Percentiles rank a stretch among this genome's conserved stretches.
These are phyloP conservation scores for Oryza rufipogon DNA, from an alignment of 176 grass and related monocot genomes.

Conservation along the genomic window DNA sequence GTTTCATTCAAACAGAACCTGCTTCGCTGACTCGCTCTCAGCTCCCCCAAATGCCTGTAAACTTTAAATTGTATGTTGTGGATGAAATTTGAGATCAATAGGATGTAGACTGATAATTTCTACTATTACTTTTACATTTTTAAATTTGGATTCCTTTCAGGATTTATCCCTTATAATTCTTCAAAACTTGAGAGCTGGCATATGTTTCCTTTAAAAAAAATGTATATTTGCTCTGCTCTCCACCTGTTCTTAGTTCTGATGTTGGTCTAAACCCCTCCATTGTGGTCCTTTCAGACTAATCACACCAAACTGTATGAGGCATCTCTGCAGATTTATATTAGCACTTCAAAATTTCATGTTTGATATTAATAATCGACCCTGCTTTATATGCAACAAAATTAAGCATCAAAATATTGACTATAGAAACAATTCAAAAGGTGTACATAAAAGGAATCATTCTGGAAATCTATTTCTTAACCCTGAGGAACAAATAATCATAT, in stretches of 20 bases:
- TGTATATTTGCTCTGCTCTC: neutral
- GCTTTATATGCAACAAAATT: neutral
- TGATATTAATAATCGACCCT: neutral
- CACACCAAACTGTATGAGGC: neutral
- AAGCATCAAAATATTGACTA: neutral
- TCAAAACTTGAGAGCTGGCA: neutral
- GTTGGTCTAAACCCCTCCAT: neutral
- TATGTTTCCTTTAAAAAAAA: neutral
- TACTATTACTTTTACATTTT: neutral
- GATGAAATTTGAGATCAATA: neutral
- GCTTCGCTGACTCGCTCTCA: neutral
- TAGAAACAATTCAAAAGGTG: neutral
- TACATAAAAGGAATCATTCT: neutral
- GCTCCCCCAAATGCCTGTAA: neutral
- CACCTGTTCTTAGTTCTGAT: neutral
- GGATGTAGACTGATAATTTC: neutral
- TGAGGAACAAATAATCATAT: neutral
- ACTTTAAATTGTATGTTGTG: neutral
- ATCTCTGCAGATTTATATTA: neutral
- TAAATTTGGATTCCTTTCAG: neutral
- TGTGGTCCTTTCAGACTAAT: neutral
- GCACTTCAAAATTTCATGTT: neutral
- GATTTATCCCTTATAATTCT: neutral
- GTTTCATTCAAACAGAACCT: neutral
- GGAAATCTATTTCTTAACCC: neutral